Conservation (phyloP, 257 asterid genomes). For the Solanum dulcamara region DNA sequence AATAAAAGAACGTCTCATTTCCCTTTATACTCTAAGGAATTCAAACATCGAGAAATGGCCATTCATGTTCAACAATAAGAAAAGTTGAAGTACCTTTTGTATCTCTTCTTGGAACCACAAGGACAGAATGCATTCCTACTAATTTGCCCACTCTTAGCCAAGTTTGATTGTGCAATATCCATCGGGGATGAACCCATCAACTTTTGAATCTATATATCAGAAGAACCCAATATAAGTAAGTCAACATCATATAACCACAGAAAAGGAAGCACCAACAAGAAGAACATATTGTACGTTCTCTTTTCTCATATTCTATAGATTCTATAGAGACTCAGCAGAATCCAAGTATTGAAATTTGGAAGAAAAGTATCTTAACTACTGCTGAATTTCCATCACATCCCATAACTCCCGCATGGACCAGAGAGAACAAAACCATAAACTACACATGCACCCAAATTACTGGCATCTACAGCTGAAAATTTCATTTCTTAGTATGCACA, state of each 20-base stretch:
- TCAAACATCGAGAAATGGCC: not conserved
- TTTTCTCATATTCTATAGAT: not conserved
- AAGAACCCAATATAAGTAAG: not conserved
- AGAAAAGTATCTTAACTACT: not conserved
- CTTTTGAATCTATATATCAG: constrained; percentile 59
- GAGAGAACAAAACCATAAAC: not conserved
- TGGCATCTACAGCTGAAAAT: not conserved
- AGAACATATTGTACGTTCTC: not conserved
- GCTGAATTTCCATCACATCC: not conserved
- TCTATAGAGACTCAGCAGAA: not conserved
- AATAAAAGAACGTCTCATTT: not conserved
- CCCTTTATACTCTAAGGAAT: not conserved
- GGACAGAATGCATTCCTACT: constrained; percentile 85
- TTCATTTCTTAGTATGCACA: not conserved
- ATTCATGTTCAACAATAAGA: not conserved
- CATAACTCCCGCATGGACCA: not conserved
- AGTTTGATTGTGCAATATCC: constrained; percentile 70
- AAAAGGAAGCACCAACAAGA: not conserved
- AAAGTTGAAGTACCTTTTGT: constrained; percentile 55
- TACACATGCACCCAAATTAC: not conserved
- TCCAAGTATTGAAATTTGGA: not conserved
- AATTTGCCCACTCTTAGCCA: constrained; percentile 78
- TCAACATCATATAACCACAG: not conserved
- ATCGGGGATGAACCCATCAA: constrained; percentile 78
- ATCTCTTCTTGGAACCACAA: constrained; percentile 85